Evolutionary conservation across 2,329 filamentous ascomycete genomes (phyloP), one percentile per base, ranked within the genome.

Genomic region (Fusarium veterinarium): DNA sequence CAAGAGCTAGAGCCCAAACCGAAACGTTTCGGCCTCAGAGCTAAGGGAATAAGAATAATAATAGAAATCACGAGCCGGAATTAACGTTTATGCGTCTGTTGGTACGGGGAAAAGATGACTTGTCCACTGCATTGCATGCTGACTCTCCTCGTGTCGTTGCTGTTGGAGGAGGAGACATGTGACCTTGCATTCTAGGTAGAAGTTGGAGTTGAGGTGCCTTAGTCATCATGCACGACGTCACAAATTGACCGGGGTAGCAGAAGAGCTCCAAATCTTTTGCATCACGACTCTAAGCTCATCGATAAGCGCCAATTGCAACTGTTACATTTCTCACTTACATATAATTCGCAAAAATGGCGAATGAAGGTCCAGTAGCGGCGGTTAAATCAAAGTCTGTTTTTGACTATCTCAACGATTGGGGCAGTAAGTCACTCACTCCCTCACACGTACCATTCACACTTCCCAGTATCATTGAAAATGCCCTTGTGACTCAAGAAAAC

Each of bases 361-460:
- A 57, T 48, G 64, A 75, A 35, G 70, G 73, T 35, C 23, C 57
- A 44, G 66, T 71, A 33, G 16, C 46, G 16, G 56, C 67, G 41
- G 60, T 72, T 31, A 64, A 75, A 19, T 57, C 80, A 30, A 82
- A 78, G 64, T 79, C 82, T 8, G 57, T 82, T 17, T 67, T 80
- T 62, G 80, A 79, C 52, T 76, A 75, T 33, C 74, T 88, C 5
- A 79, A 83, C 38, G 84, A 80, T 62, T 88, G 86, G 85, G 86
- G 86, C 69, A 84, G 86, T 88, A 83, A 78, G 86, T 85, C 25
- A 37, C 19, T 56, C 44, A 49, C 41, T 44, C 28, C 3, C 28
- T 30, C 46, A 23, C 17, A 25, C 25, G 20, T 23, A 23, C 30
- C 59, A 58, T 46, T 62, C 38, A 20, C 23, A 28, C 7, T 28